Evolutionary conservation across 129 eudicot species (phyloP), one percentile per base, ranked within the genome.

Genomic region (Artemisia tridentata): DNA sequence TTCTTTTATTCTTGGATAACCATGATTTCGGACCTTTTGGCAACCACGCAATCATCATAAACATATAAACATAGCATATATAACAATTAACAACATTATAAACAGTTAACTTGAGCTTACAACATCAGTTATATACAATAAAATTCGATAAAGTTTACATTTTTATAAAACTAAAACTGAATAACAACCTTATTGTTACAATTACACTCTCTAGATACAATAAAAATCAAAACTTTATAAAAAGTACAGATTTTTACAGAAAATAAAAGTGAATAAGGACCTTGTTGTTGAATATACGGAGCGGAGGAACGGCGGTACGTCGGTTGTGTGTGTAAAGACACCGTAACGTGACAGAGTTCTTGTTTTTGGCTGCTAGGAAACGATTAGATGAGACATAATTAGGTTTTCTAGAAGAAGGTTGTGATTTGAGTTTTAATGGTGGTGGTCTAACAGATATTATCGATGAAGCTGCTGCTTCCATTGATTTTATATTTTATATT

Each of bases 301-400:
- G 76, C 67, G 72, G 59, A 77, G 72, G 27, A 34, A 69, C 51
- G 46, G 72, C 62, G 81, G 29, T 7, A 8, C 45, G 45, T 7
- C 45, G 1, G 11, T 38, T 38, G 8, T 38, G 45, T 11, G 45
- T 55, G 60, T 47, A 54, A 71, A 78, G 67, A 65, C 45, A 38
- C 1, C 81, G 72, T 20, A 71, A 64, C 61, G 81, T 71, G 55
- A 71, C 68, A 78, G 77, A 63, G 48, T 78, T 78, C n/a, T 71
- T 61, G 77, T 13, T 77, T 3, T 69, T 69, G 14, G 21, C 4
- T 0, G 72, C 66, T 53, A 53, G 18, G 71, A 61, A 52, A 7
- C 76, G 72, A 71, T 55, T 46, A 18, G 69, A 68, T 10, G 38
- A 15, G 7, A 52, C 23, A 46, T 19, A 54, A 54, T 63, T 71